Evolutionary conservation across 1,284 basidiomycete species (phyloP), one percentile per base, ranked within the genome.

Genomic region (Testicularia cyperi): DNA sequence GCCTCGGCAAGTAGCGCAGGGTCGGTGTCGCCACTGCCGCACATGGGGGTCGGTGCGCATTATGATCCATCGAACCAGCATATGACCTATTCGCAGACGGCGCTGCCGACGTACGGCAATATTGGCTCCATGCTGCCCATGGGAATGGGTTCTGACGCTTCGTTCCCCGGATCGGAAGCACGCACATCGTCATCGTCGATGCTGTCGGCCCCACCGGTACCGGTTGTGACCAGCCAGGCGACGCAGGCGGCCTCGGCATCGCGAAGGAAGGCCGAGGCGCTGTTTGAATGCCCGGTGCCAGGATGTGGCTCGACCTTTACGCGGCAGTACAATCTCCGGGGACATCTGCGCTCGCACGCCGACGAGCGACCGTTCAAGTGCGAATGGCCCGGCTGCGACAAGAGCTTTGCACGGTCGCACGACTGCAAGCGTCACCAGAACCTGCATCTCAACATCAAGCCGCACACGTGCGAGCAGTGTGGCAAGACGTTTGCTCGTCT

Each of bases 301-400:
- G 92, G 90, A 12, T 96, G 92, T 79, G 89, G 88, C 36, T 92
- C 89, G 78, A 94, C 92, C 4, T 96, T 65, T 53, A 71, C 68
- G 24, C 47, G 65, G 22, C 79, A 80, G 66, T 80, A 80, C 77
- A 81, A 81, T 52, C 51, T 80, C 48, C 77, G 80, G 85, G 92
- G 92, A 38, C 92, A 96, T 80, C 78, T 96, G 64, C 85, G 92
- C 67, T 94, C 91, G n/a, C 92, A 96, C 77, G 94, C 91, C 20
- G 91, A 94, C 77, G 90, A 95, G 78, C 82, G 90, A 47, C 92
- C 92, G 25, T 96, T 90, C 78, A 84, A 90, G 56, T 96, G 92
- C 77, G 85, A 88, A 49, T 92, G 88, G 83, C 88, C 89, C 2
- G 90, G 89, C 13, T 96, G 92, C 77, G 88, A 87, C 70, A 95